phyloP scores from a whole-genome alignment of 345 rosid genomes.

The Aegle marmelos region DNA sequence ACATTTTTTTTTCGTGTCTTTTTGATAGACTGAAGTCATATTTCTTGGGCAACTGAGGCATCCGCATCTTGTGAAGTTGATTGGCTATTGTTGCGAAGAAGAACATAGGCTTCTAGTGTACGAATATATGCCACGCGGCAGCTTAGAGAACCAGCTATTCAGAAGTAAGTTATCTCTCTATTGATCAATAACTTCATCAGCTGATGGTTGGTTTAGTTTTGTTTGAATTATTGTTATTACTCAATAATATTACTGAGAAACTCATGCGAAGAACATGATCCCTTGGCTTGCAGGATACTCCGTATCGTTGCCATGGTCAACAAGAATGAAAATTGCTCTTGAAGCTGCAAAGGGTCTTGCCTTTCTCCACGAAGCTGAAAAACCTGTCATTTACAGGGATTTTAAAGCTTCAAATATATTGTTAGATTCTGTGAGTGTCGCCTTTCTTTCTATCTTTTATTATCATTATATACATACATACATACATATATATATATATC shows the following conservation, averaged over 20 bases:
- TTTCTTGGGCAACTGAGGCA: slow-evolving; percentile 80
- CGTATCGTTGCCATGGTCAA: slow-evolving; percentile 74
- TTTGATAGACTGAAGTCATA: slow-evolving; percentile 72
- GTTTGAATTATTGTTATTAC: no score
- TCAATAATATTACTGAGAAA: no score
- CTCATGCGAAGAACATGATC: background rate
- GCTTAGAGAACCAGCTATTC: slow-evolving; percentile 87
- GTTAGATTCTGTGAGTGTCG: slow-evolving; percentile 65
- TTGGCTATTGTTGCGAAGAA: slow-evolving; percentile 89
- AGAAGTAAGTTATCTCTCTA: slow-evolving; percentile 46
- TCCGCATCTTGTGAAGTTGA: slow-evolving; percentile 75
- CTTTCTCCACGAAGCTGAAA: slow-evolving; percentile 77
- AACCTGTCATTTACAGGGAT: slow-evolving; percentile 90
- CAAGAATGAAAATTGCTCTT: slow-evolving; percentile 87
- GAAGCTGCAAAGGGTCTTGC: slow-evolving; percentile 97
- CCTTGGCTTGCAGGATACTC: slow-evolving; percentile 54
- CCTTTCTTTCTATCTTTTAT: background rate
- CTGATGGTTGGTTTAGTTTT: no score
- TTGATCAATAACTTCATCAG: no score
- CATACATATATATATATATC: no score
- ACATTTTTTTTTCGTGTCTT: background rate
- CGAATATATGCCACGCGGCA: slow-evolving; percentile 94
- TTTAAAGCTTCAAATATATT: slow-evolving; percentile 89
- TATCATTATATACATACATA: no score
- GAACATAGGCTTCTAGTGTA: slow-evolving; percentile 80